Base-by-base conservation (phyloP, 2,329 filamentous ascomycete species). In the Fusarium graminum region DNA sequence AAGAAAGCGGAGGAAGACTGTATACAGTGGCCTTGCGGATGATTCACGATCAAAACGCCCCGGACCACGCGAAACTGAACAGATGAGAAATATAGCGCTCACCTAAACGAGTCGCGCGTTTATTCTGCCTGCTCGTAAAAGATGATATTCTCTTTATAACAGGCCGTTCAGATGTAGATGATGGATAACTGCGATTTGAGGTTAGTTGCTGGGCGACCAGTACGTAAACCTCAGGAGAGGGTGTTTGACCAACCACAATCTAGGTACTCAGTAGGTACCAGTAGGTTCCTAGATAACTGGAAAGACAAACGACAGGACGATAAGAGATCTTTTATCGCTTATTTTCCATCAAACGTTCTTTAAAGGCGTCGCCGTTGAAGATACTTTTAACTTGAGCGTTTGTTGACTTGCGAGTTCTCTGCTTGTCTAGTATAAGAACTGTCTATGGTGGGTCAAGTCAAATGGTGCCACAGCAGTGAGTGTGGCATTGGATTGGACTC, bases 131-230 rank as follows among this genome's bases (percentile, higher is more conserved):
- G 28, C 52, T 46, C 26, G 28, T 41, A 17, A 22, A 26, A 39
- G 19, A 40, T 44, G 30, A 46, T 36, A 36, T 36, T n/a, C 34
- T 36, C n/a, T 10, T n/a, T 36, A 16, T 29, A 36, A n/a, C 16
- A 36, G 34, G n/a, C n/a, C 8, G 16, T 36, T 36, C 16, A 36
- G 34, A 7, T 36, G 16, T 36, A 36, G 34, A 36, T 36, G 16
- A 17, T 36, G 16, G 32, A n/a, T 36, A 28, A n/a, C 36, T 59
- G 57, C 19, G 36, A 57, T 51, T 46, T 45, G 29, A 42, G 25
- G 57, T 59, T 47, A 59, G 62, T 67, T 67, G 64, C 63, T 60
- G 63, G 64, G 63, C 63, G 63, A 67, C 63, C 47, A 42, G 26
- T 39, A 49, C 39, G 50, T n/a, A 40, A 50, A 57, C 32, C 44